Evolutionary conservation across 78 protist species (phyloP).

Genomic region (Paulinella micropora): DNA sequence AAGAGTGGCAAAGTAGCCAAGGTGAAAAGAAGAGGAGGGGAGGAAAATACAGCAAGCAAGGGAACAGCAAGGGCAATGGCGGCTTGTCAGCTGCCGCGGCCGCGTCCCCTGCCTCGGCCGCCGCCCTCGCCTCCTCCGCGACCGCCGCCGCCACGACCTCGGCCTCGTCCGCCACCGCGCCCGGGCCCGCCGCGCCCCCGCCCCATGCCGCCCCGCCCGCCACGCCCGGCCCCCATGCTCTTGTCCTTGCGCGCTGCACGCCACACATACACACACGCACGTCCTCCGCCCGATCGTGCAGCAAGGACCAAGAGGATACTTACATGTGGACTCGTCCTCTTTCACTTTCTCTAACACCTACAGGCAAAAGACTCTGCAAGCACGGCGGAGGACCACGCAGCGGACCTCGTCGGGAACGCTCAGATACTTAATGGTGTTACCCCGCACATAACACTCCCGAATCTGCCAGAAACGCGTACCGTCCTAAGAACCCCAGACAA

Average conservation of each 20-base stretch:
- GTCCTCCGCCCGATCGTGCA: too few relatives aligned
- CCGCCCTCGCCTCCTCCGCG: too few relatives aligned
- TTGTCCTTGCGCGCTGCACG: background rate
- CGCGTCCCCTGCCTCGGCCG: too few relatives aligned
- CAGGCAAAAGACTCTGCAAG: background rate
- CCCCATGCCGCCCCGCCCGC: background rate
- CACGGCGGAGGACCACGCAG: background rate
- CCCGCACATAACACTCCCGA: background rate
- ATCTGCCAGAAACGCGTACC: slow-evolving; percentile 6
- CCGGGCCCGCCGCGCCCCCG: background rate
- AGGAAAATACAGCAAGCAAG: too few relatives aligned
- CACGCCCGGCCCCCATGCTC: background rate
- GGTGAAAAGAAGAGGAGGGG: too few relatives aligned
- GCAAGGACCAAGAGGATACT: too few relatives aligned
- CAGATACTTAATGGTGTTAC: slow-evolving; percentile 9
- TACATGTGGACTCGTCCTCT: background rate
- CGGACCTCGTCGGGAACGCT: slow-evolving; percentile 11
- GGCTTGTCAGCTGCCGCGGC: too few relatives aligned
- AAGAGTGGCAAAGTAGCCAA: too few relatives aligned
- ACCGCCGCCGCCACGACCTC: background rate
- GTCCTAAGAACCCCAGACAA: too few relatives aligned
- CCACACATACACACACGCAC: too few relatives aligned
- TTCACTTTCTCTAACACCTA: background rate
- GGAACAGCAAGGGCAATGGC: too few relatives aligned
- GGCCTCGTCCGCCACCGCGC: background rate